Percentiles rank a stretch among this genome's conserved stretches.
Evolutionary conservation across 1,284 basidiomycete species (phyloP).

Genomic region (Ustilago shanxiensis): DNA sequence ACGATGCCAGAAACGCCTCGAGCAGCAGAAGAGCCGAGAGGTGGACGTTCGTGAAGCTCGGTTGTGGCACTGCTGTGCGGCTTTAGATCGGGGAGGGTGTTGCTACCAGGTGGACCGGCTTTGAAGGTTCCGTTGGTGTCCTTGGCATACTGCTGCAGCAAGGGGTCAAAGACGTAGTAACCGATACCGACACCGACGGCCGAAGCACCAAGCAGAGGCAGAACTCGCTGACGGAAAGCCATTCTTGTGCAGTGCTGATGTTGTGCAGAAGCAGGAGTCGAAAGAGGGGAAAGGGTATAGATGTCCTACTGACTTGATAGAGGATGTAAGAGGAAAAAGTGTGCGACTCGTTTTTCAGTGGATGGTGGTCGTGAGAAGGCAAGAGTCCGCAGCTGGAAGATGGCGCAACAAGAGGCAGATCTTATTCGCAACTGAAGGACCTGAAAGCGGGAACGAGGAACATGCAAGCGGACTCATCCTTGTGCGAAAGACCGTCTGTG

Average conservation of each 20-base stretch:
- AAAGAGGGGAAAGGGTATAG: slow-evolving; percentile 1
- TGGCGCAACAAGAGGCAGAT: background rate
- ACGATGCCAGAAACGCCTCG: slow-evolving; percentile 44
- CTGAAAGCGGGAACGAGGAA: background rate
- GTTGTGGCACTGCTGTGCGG: slow-evolving; percentile 25
- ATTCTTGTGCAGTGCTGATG: slow-evolving; percentile 10
- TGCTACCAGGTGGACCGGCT: slow-evolving; percentile 37
- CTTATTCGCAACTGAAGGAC: background rate
- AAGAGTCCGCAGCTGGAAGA: background rate
- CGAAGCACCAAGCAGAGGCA: slow-evolving; percentile 47
- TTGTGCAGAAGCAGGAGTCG: background rate
- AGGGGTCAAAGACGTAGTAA: slow-evolving; percentile 55
- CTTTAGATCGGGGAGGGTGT: slow-evolving; percentile 45
- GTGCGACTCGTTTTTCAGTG: background rate
- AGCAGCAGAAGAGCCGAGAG: slow-evolving; percentile 48
- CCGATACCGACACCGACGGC: slow-evolving; percentile 53
- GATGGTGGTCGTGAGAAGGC: background rate
- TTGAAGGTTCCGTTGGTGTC: slow-evolving; percentile 52
- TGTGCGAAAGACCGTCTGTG: background rate
- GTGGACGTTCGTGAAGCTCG: slow-evolving; percentile 48
- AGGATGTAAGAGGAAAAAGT: background rate
- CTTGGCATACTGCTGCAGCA: slow-evolving; percentile 49
- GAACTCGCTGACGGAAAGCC: slow-evolving; percentile 49
- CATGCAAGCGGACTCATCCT: slow-evolving; percentile 42
- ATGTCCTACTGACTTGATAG: background rate